phyloP scores from a whole-genome alignment of 2,329 filamentous ascomycete genomes.

The Colletotrichum sp. region DNA sequence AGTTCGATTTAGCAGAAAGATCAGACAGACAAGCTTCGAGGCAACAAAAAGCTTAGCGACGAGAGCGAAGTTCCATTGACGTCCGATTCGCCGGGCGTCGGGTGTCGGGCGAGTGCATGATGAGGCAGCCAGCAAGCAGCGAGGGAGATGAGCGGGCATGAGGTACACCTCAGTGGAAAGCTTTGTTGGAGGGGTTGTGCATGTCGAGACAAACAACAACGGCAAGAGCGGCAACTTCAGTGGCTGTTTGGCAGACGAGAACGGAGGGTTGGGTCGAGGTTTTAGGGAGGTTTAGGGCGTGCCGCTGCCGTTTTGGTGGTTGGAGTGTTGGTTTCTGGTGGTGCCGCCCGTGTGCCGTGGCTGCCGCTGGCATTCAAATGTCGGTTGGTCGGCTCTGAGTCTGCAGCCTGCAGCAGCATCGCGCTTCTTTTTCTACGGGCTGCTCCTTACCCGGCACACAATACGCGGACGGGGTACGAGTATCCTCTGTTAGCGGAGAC shows the following conservation, averaged over 20 bases:
- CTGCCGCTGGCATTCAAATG: background rate
- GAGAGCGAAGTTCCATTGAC: background rate
- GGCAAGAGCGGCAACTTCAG: conserved; percentile 4
- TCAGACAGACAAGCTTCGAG: conserved; percentile 22
- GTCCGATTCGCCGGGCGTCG: background rate
- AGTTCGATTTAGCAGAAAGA: conserved; percentile 1
- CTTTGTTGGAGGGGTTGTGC: background rate
- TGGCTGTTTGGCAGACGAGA: conserved; percentile 6
- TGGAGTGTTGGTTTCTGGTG: background rate
- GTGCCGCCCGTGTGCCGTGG: background rate
- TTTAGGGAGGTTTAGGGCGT: background rate
- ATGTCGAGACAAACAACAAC: background rate
- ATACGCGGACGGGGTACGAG: background rate
- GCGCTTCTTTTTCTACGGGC: background rate
- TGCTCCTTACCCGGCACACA: background rate
- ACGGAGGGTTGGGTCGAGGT: background rate
- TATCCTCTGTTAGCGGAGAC: background rate
- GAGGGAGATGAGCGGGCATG: background rate
- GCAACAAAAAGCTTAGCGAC: conserved; percentile 19
- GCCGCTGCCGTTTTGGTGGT: background rate
- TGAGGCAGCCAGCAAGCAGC: background rate
- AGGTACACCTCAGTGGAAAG: background rate
- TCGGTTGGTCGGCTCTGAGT: background rate
- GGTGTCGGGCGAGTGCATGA: background rate
- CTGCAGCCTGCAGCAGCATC: background rate